These are phyloP conservation scores for Penstemon davidsonii DNA, from an alignment of 257 asterid species.

Conservation along the genomic window DNA sequence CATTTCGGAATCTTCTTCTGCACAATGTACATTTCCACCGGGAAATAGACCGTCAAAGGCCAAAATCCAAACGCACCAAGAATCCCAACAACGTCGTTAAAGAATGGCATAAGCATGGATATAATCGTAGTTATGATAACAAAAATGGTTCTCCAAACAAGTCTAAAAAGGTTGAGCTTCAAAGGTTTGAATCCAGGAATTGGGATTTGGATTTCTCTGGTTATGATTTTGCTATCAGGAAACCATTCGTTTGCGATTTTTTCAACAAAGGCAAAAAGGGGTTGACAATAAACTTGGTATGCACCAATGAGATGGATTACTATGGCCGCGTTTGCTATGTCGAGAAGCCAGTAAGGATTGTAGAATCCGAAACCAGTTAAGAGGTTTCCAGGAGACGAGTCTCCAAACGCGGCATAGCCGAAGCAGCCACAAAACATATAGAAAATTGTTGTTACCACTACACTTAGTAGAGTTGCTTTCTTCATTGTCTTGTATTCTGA, in stretches of 20 bases:
- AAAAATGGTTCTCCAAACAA: conserved; percentile 36
- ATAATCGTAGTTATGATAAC: conserved; percentile 32
- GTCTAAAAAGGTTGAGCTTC: conserved; percentile 21
- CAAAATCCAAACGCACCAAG: conserved; percentile 43
- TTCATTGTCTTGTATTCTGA: conserved; percentile 34
- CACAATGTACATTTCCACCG: conserved; percentile 40
- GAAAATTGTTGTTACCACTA: conserved; percentile 33
- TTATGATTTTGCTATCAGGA: conserved; percentile 28
- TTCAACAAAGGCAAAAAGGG: conserved; percentile 38
- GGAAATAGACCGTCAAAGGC: conserved; percentile 44
- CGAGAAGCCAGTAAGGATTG: conserved; percentile 44
- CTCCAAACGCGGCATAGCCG: conserved; percentile 46
- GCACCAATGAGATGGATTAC: conserved; percentile 41
- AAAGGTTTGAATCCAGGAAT: conserved; percentile 15
- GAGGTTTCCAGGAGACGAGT: conserved; percentile 41
- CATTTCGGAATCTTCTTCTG: conserved; percentile 30
- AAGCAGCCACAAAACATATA: conserved; percentile 38
- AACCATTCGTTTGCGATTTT: conserved; percentile 15
- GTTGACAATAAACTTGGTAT: conserved; percentile 40
- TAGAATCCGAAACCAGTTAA: conserved; percentile 47
- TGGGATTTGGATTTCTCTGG: conserved; percentile 22
- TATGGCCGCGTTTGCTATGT: conserved; percentile 38
- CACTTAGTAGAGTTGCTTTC: conserved; percentile 30
- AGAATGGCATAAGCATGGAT: conserved; percentile 38
- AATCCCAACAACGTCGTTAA: conserved; percentile 37